Percentiles rank a stretch among this genome's conserved stretches.
phyloP scores from a whole-genome alignment of 2,329 filamentous ascomycete genomes.

The Elsinoe batatas region DNA sequence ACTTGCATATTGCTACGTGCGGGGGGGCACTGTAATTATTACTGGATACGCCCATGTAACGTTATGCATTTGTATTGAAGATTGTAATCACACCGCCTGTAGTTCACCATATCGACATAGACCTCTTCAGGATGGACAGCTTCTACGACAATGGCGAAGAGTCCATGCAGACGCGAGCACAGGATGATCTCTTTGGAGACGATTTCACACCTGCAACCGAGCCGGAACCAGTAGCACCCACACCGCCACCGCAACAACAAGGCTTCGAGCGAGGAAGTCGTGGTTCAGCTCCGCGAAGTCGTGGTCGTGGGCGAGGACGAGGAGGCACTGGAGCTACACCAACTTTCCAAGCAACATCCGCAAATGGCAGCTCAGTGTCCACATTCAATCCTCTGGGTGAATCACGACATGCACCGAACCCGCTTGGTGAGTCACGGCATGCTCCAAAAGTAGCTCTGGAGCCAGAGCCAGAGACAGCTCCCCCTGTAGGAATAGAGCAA shows the following conservation, averaged over 20 bases:
- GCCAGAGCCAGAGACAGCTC: constrained; percentile 15
- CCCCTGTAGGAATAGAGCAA: constrained; percentile 14
- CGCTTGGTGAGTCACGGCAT: constrained; percentile 10
- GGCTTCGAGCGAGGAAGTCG: constrained; percentile 6
- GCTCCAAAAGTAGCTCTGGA: background rate
- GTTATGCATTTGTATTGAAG: too few species aligned
- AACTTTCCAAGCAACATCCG: background rate
- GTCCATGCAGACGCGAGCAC: constrained; percentile 41
- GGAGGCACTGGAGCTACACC: constrained; percentile 2
- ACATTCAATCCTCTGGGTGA: constrained; percentile 4
- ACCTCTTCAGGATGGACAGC: constrained; percentile 17
- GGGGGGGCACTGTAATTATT: too few species aligned
- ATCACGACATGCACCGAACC: constrained; percentile 14
- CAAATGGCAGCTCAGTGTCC: background rate
- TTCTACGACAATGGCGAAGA: constrained; percentile 31
- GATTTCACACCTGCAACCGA: constrained; percentile 40
- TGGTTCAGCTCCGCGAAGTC: constrained; percentile 17
- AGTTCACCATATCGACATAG: too few species aligned
- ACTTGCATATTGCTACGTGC: background rate
- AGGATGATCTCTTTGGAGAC: constrained; percentile 43
- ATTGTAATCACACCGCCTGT: too few species aligned
- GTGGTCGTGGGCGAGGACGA: constrained; percentile 20
- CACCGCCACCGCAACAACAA: constrained; percentile 11
- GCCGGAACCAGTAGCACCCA: constrained; percentile 24
- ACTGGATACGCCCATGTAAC: too few species aligned